Evolutionary conservation across 2,329 filamentous ascomycete genomes (phyloP).

Genomic region (Ceratocystis variospora): DNA sequence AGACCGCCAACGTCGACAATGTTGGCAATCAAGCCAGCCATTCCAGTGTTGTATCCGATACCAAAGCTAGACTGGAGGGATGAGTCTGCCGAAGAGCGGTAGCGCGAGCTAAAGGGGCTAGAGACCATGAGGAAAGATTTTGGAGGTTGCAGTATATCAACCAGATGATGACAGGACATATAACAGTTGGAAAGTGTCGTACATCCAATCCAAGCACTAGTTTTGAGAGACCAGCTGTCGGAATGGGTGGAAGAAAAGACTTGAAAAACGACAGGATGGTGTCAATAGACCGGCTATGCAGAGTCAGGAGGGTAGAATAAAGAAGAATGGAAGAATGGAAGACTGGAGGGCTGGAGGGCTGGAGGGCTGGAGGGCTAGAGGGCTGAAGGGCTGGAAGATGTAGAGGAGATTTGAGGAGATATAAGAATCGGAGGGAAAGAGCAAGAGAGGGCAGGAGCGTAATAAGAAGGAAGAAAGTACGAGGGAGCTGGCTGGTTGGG

Average conservation of each 20-base stretch:
- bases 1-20: slow-evolving; percentile 17
- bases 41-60: slow-evolving; percentile 12
- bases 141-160: no score
- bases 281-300: not conserved
- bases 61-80: slow-evolving; percentile 12
- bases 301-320: not conserved
- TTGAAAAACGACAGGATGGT: not conserved
- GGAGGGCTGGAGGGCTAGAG: no score
- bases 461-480: no score
- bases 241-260: no score
- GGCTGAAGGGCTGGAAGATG: not conserved
- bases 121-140: slow-evolving; percentile 10
- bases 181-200: no score
- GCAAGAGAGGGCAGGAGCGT: no score
- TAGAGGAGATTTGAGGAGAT: not conserved
- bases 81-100: slow-evolving; percentile 16
- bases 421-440: not conserved
- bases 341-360: no score
- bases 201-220: no score
- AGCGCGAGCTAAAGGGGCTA: slow-evolving; percentile 15
- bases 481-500: no score
- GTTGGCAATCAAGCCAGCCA: slow-evolving; percentile 18
- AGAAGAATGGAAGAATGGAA: not conserved
- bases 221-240: no score
- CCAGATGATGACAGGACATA: no score